Evolutionary conservation across 805 yeast species (phyloP).

Genomic region (Kuraishia borneana): DNA sequence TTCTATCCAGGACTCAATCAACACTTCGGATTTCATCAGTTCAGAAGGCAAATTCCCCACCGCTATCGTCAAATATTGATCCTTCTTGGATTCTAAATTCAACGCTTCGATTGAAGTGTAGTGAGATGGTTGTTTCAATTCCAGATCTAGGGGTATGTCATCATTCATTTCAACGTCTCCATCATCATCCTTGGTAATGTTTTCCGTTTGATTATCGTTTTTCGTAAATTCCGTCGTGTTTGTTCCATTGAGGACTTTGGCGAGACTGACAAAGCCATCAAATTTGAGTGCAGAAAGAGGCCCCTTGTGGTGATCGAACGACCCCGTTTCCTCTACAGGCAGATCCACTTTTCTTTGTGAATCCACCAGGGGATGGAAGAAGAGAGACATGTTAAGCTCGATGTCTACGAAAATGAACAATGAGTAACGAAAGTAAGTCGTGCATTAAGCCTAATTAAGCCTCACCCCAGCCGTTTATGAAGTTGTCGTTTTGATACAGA

Average conservation of each 20-base stretch:
- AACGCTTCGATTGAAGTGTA: background rate
- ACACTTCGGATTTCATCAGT: slow-evolving; percentile 6
- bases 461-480: background rate
- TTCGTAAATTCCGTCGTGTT: background rate
- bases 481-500: background rate
- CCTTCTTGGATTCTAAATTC: background rate
- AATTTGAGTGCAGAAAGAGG: background rate
- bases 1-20: slow-evolving; percentile 12
- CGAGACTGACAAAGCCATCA: background rate
- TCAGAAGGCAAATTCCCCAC: slow-evolving; percentile 10
- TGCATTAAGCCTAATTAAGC: too few species aligned
- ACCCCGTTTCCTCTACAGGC: too few species aligned
- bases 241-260: background rate
- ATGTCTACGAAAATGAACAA: too few species aligned
- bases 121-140: background rate
- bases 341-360: too few species aligned
- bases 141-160: background rate
- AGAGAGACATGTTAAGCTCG: too few species aligned
- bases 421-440: too few species aligned
- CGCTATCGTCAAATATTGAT: slow-evolving; percentile 6
- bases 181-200: background rate
- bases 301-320: too few species aligned
- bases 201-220: background rate
- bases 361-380: too few species aligned
- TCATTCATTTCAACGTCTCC: background rate